Evolutionary conservation across 2,329 filamentous ascomycete species (phyloP).

Genomic region (Aspergillus sp.): DNA sequence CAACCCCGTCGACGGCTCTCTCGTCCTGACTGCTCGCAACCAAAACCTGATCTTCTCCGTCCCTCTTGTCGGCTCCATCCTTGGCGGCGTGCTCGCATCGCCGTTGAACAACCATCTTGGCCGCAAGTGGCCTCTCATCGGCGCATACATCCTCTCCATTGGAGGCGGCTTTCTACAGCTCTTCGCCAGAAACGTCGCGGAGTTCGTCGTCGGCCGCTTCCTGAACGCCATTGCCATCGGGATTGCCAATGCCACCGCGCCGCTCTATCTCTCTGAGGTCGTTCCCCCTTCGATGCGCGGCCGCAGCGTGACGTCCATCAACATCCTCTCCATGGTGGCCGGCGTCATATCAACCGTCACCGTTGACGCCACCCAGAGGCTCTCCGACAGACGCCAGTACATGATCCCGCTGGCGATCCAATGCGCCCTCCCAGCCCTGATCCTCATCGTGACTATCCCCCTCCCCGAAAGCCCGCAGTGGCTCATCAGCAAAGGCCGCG

Average conservation of each 20-base stretch:
- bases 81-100: slow-evolving; percentile 33
- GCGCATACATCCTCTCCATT: slow-evolving; percentile 32
- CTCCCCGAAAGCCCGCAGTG: slow-evolving; percentile 38
- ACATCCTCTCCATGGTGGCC: slow-evolving; percentile 32
- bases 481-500: slow-evolving; percentile 29
- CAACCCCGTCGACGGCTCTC: slow-evolving; percentile 22
- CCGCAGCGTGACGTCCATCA: slow-evolving; percentile 30
- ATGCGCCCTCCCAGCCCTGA: slow-evolving; percentile 30
- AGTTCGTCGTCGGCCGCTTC: slow-evolving; percentile 35
- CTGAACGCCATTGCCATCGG: slow-evolving; percentile 34
- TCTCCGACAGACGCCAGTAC: slow-evolving; percentile 28
- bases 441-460: slow-evolving; percentile 29
- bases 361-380: slow-evolving; percentile 31
- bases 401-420: slow-evolving; percentile 40
- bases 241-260: slow-evolving; percentile 34
- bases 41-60: slow-evolving; percentile 37
- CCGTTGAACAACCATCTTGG: slow-evolving; percentile 35
- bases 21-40: slow-evolving; percentile 32
- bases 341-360: slow-evolving; percentile 35
- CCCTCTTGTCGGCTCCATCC: slow-evolving; percentile 35
- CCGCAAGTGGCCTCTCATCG: slow-evolving; percentile 36
- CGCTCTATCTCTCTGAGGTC: slow-evolving; percentile 38
- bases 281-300: slow-evolving; percentile 35
- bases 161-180: slow-evolving; percentile 36
- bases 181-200: slow-evolving; percentile 35